phyloP scores from a whole-genome alignment of 1,139 yeast genomes.

The Kodamaea plutei region DNA sequence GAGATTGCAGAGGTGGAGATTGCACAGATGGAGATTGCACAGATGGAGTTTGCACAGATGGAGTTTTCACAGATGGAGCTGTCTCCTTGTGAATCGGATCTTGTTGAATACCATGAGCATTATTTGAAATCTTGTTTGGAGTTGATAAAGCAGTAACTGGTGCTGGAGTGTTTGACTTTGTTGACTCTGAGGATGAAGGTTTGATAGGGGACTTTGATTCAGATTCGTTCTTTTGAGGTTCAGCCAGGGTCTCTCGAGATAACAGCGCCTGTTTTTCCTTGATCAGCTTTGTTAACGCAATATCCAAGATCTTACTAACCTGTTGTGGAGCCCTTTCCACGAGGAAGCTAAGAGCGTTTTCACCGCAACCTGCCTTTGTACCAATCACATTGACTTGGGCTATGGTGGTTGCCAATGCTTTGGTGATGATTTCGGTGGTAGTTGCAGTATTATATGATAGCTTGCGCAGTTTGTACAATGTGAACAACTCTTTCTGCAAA shows the following conservation, averaged over 20 bases:
- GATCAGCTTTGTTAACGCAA: constrained; percentile 78
- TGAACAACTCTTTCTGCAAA: constrained; percentile 66
- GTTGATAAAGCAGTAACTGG: constrained; percentile 1
- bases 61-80: no score
- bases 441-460: constrained; percentile 64
- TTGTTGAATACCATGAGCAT: no score
- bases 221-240: no score
- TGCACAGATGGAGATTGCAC: no score
- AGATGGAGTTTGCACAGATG: no score
- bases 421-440: constrained; percentile 79
- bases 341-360: constrained; percentile 73
- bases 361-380: constrained; percentile 75
- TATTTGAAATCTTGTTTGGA: no score
- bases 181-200: no score
- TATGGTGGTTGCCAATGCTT: constrained; percentile 88
- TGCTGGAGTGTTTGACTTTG: no score
- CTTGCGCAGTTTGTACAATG: constrained; percentile 65
- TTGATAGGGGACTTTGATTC: no score
- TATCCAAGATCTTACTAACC: constrained; percentile 75
- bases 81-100: no score
- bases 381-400: constrained; percentile 89
- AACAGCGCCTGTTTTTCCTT: constrained; percentile 44
- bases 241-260: constrained; percentile 11
- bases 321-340: constrained; percentile 88
- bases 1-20: no score